A percentile compares a stretch with the other conserved stretches of the same genome.
Conservation (phyloP, 345 rosid genomes). For the Citrus hindsii region DNA sequence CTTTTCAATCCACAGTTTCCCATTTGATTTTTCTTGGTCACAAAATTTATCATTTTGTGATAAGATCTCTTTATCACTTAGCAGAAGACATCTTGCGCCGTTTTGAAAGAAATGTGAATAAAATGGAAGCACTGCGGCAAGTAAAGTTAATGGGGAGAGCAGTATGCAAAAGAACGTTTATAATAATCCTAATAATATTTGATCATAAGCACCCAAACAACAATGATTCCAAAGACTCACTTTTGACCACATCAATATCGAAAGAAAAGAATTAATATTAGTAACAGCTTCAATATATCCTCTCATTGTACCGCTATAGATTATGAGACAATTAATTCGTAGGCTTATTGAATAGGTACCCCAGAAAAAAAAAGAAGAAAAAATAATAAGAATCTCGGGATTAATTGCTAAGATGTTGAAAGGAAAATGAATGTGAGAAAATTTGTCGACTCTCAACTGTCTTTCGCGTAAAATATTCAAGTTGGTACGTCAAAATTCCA, state of each 20-base stretch:
- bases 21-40: not conserved
- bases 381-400: not conserved
- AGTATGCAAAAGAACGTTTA: conserved; percentile 27
- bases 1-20: conserved; percentile 2
- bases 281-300: conserved; percentile 19
- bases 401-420: not conserved
- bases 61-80: not conserved
- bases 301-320: conserved; percentile 24
- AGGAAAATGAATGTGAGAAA: conserved; percentile 3
- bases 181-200: not conserved
- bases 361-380: not conserved
- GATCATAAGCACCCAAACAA: conserved; percentile 22
- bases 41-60: not conserved
- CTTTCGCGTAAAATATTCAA: conserved; percentile 10
- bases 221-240: conserved; percentile 38
- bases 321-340: conserved; percentile 18
- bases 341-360: conserved; percentile 13
- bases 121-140: not conserved
- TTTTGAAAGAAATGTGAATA: conserved; percentile 2
- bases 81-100: not conserved
- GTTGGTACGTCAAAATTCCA: conserved; percentile 21
- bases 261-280: conserved; percentile 23
- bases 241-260: conserved; percentile 46
- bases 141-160: conserved; percentile 31
- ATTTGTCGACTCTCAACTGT: conserved; percentile 1